Evolutionary conservation across 768 basidiomycete genomes (phyloP).

Genomic region (Crucibulum laeve): DNA sequence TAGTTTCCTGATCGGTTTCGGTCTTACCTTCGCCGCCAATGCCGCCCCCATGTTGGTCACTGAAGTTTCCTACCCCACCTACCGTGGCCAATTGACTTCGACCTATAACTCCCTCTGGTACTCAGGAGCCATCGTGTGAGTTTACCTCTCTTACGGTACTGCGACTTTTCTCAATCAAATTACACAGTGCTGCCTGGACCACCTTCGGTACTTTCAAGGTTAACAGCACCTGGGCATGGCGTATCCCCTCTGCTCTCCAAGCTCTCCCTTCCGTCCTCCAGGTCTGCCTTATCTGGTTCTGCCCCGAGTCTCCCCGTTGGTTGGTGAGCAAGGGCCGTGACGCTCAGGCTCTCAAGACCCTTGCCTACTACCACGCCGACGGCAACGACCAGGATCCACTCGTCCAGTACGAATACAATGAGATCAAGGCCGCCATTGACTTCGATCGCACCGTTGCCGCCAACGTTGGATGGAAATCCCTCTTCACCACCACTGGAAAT

Average conservation of each 20-base stretch:
- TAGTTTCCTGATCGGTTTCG: conserved; percentile 72
- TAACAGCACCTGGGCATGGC: conserved; percentile 71
- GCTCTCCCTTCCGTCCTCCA: conserved; percentile 66
- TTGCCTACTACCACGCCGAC: conserved; percentile 84
- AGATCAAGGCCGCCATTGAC: conserved; percentile 76
- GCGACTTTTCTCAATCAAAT: conserved; percentile 1
- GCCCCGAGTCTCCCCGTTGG: conserved; percentile 85
- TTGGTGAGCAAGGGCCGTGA: conserved; percentile 73
- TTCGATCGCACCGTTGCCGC: conserved; percentile 58
- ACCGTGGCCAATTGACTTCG: conserved; percentile 77
- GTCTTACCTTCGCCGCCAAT: conserved; percentile 68
- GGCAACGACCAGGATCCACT: conserved; percentile 66
- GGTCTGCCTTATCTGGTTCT: conserved; percentile 59
- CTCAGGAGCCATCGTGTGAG: conserved; percentile 72
- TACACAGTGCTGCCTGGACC: conserved; percentile 69
- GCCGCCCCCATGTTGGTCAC: conserved; percentile 83
- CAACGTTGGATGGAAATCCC: conserved; percentile 65
- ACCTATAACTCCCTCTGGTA: conserved; percentile 87
- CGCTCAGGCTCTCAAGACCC: conserved; percentile 57
- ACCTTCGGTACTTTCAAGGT: conserved; percentile 80
- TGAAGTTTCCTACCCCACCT: conserved; percentile 80
- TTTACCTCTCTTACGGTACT: conserved; percentile 4
- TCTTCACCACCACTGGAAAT: conserved; percentile 68
- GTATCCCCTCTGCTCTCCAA: conserved; percentile 74
- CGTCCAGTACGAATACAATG: conserved; percentile 70